A percentile compares a stretch with the other conserved stretches of the same genome.
Evolutionary conservation across 306 rosid genomes (phyloP).

Genomic region (Hippophae rhamnoides): DNA sequence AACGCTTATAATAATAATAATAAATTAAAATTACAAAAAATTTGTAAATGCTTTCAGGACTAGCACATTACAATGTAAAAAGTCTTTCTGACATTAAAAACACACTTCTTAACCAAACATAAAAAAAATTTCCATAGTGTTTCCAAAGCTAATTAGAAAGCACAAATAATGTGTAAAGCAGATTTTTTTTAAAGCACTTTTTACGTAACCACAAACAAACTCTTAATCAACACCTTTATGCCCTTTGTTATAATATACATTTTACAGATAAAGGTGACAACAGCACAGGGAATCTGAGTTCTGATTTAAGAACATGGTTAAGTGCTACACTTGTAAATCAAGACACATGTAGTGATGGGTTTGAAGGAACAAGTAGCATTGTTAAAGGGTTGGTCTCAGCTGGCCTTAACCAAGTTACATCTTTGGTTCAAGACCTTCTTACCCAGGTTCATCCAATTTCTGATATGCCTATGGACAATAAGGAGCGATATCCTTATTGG

Average conservation of each 20-base stretch:
- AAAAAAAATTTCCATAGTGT: too few species aligned
- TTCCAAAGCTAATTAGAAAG: too few species aligned
- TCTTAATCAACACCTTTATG: too few species aligned
- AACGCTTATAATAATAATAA: too few species aligned
- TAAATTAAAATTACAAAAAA: too few species aligned
- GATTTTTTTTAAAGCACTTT: too few species aligned
- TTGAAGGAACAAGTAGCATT: conserved; percentile 57
- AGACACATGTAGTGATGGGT: conserved; percentile 75
- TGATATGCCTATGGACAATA: neutral
- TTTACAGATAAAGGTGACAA: conserved; percentile 50
- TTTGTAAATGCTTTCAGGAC: too few species aligned
- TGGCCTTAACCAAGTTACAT: conserved; percentile 39
- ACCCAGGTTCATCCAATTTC: conserved; percentile 31
- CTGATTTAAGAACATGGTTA: conserved; percentile 81
- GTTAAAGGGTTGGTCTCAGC: conserved; percentile 31
- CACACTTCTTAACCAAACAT: too few species aligned
- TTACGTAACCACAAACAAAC: too few species aligned
- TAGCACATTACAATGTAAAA: too few species aligned
- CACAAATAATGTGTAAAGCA: too few species aligned
- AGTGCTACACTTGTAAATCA: conserved; percentile 62
- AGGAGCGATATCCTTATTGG: conserved; percentile 48
- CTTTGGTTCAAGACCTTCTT: conserved; percentile 40
- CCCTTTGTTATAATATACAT: neutral
- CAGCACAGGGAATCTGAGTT: conserved; percentile 56
- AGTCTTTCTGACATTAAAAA: too few species aligned